Conservation (phyloP, 2,329 filamentous ascomycete species). For the Botrytis porri region DNA sequence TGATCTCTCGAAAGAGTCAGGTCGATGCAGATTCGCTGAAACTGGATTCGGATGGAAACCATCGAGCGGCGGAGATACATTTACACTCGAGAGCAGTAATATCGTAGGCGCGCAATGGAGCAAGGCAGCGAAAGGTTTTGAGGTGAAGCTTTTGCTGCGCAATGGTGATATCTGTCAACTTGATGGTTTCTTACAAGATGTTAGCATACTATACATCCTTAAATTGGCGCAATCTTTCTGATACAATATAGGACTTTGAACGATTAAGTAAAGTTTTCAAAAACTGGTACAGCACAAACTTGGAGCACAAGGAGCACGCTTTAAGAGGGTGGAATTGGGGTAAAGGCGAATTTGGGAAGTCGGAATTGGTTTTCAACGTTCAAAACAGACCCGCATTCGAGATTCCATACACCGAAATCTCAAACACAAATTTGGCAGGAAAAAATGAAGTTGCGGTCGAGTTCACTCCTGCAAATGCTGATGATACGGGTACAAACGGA, state of each 20-base stretch:
- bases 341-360: slow-evolving; percentile 93
- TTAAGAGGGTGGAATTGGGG: slow-evolving; percentile 99
- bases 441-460: slow-evolving; percentile 98
- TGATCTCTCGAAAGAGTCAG: slow-evolving; percentile 87
- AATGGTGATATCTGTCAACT: slow-evolving; percentile 85
- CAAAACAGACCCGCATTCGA: slow-evolving; percentile 96
- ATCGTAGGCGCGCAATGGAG: slow-evolving; percentile 92
- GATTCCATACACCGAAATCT: slow-evolving; percentile 94
- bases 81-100: slow-evolving; percentile 85
- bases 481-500: slow-evolving; percentile 71
- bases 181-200: slow-evolving; percentile 90
- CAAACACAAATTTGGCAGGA: slow-evolving; percentile 94
- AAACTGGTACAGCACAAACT: slow-evolving; percentile 92
- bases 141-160: slow-evolving; percentile 86
- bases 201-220: slow-evolving; percentile 35
- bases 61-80: slow-evolving; percentile 79
- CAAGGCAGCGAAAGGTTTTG: slow-evolving; percentile 84
- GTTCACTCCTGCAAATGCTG: slow-evolving; percentile 71
- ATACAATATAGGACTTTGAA: slow-evolving; percentile 68
- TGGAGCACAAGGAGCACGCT: slow-evolving; percentile 92
- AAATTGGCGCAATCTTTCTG: slow-evolving; percentile 18
- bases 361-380: slow-evolving; percentile 93
- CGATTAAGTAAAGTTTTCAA: slow-evolving; percentile 91
- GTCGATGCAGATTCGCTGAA: slow-evolving; percentile 93
- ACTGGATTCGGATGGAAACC: slow-evolving; percentile 96